These are phyloP conservation scores for Nothophaeocryptopus gaeumannii DNA, from an alignment of 2,329 filamentous ascomycete genomes.

Conservation along the genomic window DNA sequence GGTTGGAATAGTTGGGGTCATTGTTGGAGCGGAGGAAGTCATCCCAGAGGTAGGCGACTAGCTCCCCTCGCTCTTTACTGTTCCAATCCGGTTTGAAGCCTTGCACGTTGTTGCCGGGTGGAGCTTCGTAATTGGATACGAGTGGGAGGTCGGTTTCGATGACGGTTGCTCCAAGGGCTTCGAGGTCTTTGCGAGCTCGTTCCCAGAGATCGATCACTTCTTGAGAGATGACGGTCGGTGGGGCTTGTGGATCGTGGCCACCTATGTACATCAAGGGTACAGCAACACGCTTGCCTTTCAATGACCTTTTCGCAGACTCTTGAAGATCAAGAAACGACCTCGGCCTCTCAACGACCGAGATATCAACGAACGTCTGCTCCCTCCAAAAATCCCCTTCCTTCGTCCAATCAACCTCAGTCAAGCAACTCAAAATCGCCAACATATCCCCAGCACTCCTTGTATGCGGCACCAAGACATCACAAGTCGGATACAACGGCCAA, in stretches of 20 bases:
- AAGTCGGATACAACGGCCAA: conserved; percentile 57
- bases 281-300: conserved; percentile 48
- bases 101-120: conserved; percentile 41
- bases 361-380: conserved; percentile 46
- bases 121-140: conserved; percentile 46
- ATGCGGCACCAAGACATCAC: conserved; percentile 55
- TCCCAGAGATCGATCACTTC: conserved; percentile 41
- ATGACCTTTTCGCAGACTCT: conserved; percentile 24
- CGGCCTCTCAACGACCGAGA: conserved; percentile 40
- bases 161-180: conserved; percentile 43
- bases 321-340: conserved; percentile 37
- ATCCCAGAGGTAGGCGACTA: conserved; percentile 54
- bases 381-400: conserved; percentile 55
- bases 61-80: conserved; percentile 46
- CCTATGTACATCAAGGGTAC: conserved; percentile 54
- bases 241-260: conserved; percentile 33
- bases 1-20: conserved; percentile 39
- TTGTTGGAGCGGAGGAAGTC: conserved; percentile 48
- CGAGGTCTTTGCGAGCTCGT: conserved; percentile 37
- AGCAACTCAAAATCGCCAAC: conserved; percentile 49
- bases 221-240: conserved; percentile 36
- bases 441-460: conserved; percentile 52
- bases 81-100: conserved; percentile 48
- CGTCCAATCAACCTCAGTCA: conserved; percentile 44
- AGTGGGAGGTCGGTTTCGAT: conserved; percentile 47